Conservation (phyloP, 1,139 yeast species). For the Yamadazyma membranifaciens region DNA sequence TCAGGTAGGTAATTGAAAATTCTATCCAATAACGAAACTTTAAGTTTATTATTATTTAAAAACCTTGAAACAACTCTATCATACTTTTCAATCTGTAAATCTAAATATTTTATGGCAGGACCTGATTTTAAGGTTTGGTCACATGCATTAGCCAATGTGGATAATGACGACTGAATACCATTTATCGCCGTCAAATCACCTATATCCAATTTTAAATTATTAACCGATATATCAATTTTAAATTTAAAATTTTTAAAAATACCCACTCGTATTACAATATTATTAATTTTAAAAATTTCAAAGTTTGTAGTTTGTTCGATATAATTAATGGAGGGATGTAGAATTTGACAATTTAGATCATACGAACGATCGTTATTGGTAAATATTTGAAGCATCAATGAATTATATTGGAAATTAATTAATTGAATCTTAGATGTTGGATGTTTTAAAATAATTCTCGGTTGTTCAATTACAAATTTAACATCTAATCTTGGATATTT, state of each 20-base stretch:
- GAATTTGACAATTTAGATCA: conserved; percentile 33
- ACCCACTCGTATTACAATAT: conserved; percentile 24
- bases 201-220: conserved; percentile 25
- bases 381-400: conserved; percentile 34
- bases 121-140: conserved; percentile 19
- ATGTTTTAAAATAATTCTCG: conserved; percentile 37
- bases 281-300: conserved; percentile 22
- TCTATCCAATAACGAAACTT: conserved; percentile 14
- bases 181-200: conserved; percentile 29
- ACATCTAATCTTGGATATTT: conserved; percentile 43
- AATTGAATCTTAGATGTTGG: conserved; percentile 23
- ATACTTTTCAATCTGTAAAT: conserved; percentile 22
- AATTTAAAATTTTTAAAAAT: conserved; percentile 32
- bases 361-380: conserved; percentile 38
- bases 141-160: conserved; percentile 11
- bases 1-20: conserved; percentile 44
- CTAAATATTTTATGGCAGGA: conserved; percentile 26
- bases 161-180: conserved; percentile 32
- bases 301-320: conserved; percentile 22
- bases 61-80: conserved; percentile 8
- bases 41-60: neutral
- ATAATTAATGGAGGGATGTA: conserved; percentile 34
- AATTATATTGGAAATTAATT: conserved; percentile 37
- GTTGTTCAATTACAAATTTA: conserved; percentile 44
- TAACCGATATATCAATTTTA: conserved; percentile 22